phyloP scores from a whole-genome alignment of 768 basidiomycete genomes.

The Hemileccinum rubropunctum region DNA sequence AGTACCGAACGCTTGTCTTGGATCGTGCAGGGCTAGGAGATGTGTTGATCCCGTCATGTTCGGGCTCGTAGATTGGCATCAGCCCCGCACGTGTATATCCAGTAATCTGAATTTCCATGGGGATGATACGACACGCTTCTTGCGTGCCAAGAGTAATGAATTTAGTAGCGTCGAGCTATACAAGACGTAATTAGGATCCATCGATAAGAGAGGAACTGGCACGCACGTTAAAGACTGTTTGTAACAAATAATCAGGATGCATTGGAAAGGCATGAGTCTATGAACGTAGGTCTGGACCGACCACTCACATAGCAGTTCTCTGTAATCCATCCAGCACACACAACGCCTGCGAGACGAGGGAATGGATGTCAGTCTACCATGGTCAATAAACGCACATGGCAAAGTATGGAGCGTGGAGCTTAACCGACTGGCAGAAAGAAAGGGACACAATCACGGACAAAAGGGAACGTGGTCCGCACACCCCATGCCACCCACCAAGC shows the following conservation, averaged over 20 bases:
- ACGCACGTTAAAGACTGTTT: slow-evolving; percentile 26
- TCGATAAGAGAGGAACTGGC: background rate
- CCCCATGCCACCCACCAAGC: too few relatives aligned
- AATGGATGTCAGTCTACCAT: slow-evolving; percentile 3
- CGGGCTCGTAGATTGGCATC: slow-evolving; percentile 17
- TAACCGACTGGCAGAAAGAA: too few relatives aligned
- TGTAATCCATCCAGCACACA: slow-evolving; percentile 60
- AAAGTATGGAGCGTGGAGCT: too few relatives aligned
- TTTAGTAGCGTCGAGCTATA: slow-evolving; percentile 24
- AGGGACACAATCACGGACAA: background rate
- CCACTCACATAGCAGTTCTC: slow-evolving; percentile 48
- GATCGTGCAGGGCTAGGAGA: slow-evolving; percentile 1
- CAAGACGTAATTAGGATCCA: background rate
- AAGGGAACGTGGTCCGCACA: background rate
- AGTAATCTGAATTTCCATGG: slow-evolving; percentile 43
- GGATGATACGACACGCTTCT: slow-evolving; percentile 54
- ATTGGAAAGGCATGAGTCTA: background rate
- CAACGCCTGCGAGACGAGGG: slow-evolving; percentile 38
- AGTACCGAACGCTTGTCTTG: slow-evolving; percentile 15
- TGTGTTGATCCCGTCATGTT: slow-evolving; percentile 12
- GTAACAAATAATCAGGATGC: background rate
- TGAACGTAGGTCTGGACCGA: background rate
- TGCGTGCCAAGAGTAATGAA: slow-evolving; percentile 32
- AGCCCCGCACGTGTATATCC: slow-evolving; percentile 34
- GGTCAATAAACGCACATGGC: background rate